Evolutionary conservation across 495 filamentous ascomycete species (phyloP), one percentile per base, ranked within the genome.

Genomic region (Aspergillus taichungensis): DNA sequence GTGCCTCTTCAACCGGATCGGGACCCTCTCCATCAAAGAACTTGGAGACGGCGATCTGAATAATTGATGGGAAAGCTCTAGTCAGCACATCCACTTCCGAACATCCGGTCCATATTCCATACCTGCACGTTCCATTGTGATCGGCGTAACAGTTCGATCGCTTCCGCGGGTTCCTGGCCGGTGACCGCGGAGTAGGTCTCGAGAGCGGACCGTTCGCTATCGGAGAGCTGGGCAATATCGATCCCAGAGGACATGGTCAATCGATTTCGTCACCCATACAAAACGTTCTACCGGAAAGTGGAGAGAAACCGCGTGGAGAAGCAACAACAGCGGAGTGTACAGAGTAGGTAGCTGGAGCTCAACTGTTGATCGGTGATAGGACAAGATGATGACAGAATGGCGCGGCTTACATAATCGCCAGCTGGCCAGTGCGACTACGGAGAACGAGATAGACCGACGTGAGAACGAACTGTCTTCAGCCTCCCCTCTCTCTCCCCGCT

Each of bases 61-160:
- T 63, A 40, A 64, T 53, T 34, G 38, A 30, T 6, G 34, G 13
- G 5, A 37, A 14, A 13, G 8, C 6, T 7, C 28, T 27, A 46
- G 42, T 45, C 38, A 52, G 34, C 18, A 24, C 13, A 14, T 31
- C n/a, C 14, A 38, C 13, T 8, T 51, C 13, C 11, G 2, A 9
- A 13, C 4, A 14, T 6, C 11, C 10, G 3, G 35, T 6, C 7
- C 18, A 11, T 6, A 11, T 13, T 7, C 29, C 51, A 9, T 53
- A 92, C 88, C 75, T 95, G 80, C 9, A 95, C 85, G 62, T 97
- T 97, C 94, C 94, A 98, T 67, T 96, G 82, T 30, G 87, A 94
- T 42, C 88, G 73, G 44, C 82, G 78, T 14, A 98, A 71, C 18
- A 97, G 54, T 8, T 86, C 82, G 37, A 97, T 75, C 6, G 92